These are phyloP conservation scores for Botrytis deweyae DNA, from an alignment of 2,329 filamentous ascomycete genomes.

Conservation along the genomic window DNA sequence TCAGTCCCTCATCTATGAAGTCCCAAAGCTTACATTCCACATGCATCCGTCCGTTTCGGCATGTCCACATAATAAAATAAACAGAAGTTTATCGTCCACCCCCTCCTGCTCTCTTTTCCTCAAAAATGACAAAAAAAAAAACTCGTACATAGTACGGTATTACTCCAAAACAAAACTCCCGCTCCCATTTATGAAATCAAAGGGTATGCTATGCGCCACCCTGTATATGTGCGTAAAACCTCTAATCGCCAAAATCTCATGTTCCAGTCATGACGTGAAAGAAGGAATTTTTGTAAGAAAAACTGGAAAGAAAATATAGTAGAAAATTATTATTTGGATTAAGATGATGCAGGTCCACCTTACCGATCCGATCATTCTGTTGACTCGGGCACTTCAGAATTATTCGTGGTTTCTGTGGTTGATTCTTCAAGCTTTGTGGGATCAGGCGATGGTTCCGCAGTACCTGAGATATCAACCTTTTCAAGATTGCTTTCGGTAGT, in stretches of 20 bases:
- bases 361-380: neutral
- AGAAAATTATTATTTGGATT: neutral
- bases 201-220: constrained; percentile 11
- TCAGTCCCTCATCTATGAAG: neutral
- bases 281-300: neutral
- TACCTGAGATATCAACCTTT: neutral
- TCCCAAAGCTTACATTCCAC: neutral
- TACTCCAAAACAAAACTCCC: constrained; percentile 11
- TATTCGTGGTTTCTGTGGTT: neutral
- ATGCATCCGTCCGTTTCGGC: neutral
- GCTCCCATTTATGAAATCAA: constrained; percentile 5
- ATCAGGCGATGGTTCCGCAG: neutral
- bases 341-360: too few species aligned
- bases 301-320: neutral
- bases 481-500: neutral
- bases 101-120: neutral
- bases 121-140: constrained; percentile 27
- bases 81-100: neutral
- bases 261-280: neutral
- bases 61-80: neutral
- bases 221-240: constrained; percentile 17
- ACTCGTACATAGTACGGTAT: constrained; percentile 23
- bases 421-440: neutral
- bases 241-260: neutral
- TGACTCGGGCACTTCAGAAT: neutral